Evolutionary conservation across 2,329 filamentous ascomycete genomes (phyloP).

Genomic region (Scolecobasidium constrictum): DNA sequence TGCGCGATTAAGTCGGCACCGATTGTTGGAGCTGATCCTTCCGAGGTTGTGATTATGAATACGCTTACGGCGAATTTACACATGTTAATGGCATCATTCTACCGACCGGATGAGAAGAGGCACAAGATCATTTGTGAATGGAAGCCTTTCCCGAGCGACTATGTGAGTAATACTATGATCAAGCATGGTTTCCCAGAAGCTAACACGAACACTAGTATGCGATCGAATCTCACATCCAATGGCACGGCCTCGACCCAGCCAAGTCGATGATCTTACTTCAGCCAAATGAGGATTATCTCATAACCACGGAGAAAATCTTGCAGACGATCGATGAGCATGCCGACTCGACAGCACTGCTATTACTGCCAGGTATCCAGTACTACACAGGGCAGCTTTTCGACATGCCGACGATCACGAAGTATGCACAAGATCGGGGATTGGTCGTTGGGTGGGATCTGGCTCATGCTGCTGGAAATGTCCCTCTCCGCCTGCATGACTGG

Average conservation of each 20-base stretch:
- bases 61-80: constrained; percentile 11
- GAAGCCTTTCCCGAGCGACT: constrained; percentile 12
- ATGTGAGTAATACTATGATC: constrained; percentile 1
- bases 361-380: constrained; percentile 12
- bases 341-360: constrained; percentile 10
- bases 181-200: no score
- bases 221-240: constrained; percentile 11
- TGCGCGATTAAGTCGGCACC: constrained; percentile 6
- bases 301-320: constrained; percentile 11
- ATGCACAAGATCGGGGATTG: constrained; percentile 10
- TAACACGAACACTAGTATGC: constrained; percentile 9
- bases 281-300: constrained; percentile 10
- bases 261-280: constrained; percentile 10
- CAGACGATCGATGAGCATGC: constrained; percentile 10
- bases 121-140: constrained; percentile 12
- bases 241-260: constrained; percentile 11
- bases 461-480: constrained; percentile 12
- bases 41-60: constrained; percentile 12
- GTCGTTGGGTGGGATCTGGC: constrained; percentile 12
- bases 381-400: constrained; percentile 12
- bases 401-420: constrained; percentile 11
- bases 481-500: constrained; percentile 12
- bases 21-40: constrained; percentile 10
- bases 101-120: constrained; percentile 8
- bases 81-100: constrained; percentile 11